Conservation (phyloP, 129 eudicot species). For the Tagetes patula region DNA sequence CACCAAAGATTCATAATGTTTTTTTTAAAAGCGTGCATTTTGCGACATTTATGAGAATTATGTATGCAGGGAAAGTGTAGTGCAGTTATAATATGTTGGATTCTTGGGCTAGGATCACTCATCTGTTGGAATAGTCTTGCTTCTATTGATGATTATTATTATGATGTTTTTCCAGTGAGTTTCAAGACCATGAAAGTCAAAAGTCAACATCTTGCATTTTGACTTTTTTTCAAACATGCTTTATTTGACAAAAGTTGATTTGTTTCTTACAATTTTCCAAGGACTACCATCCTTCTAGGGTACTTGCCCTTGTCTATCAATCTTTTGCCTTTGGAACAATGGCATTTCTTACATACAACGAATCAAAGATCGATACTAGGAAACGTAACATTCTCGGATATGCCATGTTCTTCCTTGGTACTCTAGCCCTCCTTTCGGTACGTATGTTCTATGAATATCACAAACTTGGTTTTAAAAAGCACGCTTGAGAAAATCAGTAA, state of each 20-base stretch:
- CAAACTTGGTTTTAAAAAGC: background rate
- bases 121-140: conserved; percentile 52
- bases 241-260: background rate
- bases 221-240: background rate
- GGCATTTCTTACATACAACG: conserved; percentile 46
- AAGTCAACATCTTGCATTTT: conserved; percentile 17
- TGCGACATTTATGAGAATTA: background rate
- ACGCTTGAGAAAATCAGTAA: background rate
- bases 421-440: conserved; percentile 49
- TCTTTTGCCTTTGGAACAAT: conserved; percentile 56
- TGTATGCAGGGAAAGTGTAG: conserved; percentile 41
- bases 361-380: conserved; percentile 51
- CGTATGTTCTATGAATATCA: conserved; percentile 24
- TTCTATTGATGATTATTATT: conserved; percentile 51
- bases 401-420: conserved; percentile 35
- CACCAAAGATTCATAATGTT: background rate
- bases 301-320: conserved; percentile 63
- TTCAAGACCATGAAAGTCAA: conserved; percentile 4
- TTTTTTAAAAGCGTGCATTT: background rate
- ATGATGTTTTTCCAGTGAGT: conserved; percentile 51
- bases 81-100: conserved; percentile 43
- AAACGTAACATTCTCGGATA: conserved; percentile 52
- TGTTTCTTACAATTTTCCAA: conserved; percentile 18
- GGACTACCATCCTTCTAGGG: conserved; percentile 62
- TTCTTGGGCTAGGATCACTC: conserved; percentile 62